Base-by-base conservation (phyloP, 2,329 filamentous ascomycete genomes). In the Aspergillus calidoustus region DNA sequence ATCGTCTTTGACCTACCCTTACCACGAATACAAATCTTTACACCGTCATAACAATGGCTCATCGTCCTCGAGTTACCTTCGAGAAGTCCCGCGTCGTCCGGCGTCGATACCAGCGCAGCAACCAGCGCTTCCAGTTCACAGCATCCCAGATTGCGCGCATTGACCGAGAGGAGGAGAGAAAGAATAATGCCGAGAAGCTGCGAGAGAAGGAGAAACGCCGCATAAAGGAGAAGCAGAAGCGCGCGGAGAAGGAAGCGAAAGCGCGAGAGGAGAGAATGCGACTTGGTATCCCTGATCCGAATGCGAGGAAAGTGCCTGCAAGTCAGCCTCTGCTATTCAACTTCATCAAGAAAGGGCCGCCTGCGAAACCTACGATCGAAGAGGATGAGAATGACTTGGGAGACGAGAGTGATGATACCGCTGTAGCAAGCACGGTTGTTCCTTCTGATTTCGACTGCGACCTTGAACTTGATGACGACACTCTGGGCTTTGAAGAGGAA, bases 81-180 rank as follows among this genome's bases (percentile, higher is more conserved):
- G 76, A 77, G 56, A 78, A 77, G 68, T 78, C 76, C 59, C 73
- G 69, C 63, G 74, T 72, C 23, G 75, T 77, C 41, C 75, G 74
- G 50, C 76, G 76, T 57, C 71, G 71, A 52, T 77, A 76, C 60
- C 76, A 77, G 55, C 74, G 75, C 63, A 76, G 73, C 64, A 73
- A 76, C 68, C 74, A 76, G 59, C 70, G 70, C 17, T 71, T 77
- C 56, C 63, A 70, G 43, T 77, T 77, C 59, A 74, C 71, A 13
- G 69, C 73, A 5, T 72, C 74, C 3, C 71, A 77, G 59, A 71
- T 77, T n/a, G 70, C 68, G 30, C 70, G 71, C 15, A 75, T 77
- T 50, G 78, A 80, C 49, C 77, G 79, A 50, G 76, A 80, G 52
- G 75, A 81, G 60, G 75, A 79, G 34, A 74, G 76, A 43, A 73